Percentiles rank a stretch among this genome's conserved stretches.
phyloP scores from a whole-genome alignment of 2,329 filamentous ascomycete species.

The Penicillium sp. region DNA sequence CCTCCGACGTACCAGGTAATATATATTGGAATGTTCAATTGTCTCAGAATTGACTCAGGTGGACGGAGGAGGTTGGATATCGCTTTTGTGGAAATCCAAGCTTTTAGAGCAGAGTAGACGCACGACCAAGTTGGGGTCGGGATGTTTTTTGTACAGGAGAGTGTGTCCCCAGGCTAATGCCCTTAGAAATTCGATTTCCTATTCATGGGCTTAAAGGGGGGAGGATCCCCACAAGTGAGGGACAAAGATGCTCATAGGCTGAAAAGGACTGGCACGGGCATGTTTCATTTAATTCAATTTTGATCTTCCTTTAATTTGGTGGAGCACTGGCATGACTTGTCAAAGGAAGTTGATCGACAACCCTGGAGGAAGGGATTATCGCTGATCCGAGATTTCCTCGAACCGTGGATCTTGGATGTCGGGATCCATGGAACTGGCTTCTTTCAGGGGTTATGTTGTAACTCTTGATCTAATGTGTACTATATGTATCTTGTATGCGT shows the following conservation, averaged over 20 bases:
- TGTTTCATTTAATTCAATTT: constrained; percentile 19
- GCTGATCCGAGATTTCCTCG: neutral
- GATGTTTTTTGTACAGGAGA: neutral
- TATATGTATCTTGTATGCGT: no score
- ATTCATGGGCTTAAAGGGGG: constrained; percentile 17
- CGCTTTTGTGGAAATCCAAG: neutral
- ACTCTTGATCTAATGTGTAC: no score
- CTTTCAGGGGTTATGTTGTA: neutral
- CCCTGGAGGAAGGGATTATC: neutral
- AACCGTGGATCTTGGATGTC: neutral
- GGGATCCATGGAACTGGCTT: neutral
- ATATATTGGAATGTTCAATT: neutral
- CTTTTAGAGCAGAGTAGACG: neutral
- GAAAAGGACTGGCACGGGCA: constrained; percentile 9
- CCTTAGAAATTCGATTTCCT: neutral
- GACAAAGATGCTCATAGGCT: constrained; percentile 8
- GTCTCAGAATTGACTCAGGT: neutral
- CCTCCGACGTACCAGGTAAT: neutral
- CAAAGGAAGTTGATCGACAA: constrained; percentile 5
- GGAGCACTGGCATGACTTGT: constrained; percentile 11
- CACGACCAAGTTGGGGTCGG: neutral
- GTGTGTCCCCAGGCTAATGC: neutral
- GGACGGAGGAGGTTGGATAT: neutral
- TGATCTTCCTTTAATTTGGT: constrained; percentile 6
- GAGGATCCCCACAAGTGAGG: constrained; percentile 1